phyloP scores from a whole-genome alignment of 176 grass and related monocot species.

The Elaeis guineensis region DNA sequence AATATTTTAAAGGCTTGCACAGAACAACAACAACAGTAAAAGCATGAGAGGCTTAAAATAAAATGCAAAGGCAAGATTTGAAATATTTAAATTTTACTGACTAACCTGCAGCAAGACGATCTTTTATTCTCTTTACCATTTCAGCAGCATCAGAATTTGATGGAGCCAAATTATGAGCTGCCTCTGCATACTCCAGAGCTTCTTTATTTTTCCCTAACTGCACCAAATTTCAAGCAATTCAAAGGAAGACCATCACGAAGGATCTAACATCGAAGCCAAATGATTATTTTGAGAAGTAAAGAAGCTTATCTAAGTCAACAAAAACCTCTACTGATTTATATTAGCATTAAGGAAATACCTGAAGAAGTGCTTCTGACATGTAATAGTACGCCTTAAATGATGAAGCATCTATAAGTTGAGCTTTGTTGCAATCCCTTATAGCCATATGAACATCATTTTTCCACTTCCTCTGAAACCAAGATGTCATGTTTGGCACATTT shows the following conservation, averaged over 20 bases:
- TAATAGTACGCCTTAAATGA: slow-evolving; percentile 64
- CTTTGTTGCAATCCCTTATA: slow-evolving; percentile 76
- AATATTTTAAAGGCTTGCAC: no score
- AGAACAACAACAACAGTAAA: no score
- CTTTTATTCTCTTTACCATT: slow-evolving; percentile 51
- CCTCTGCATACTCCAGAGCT: slow-evolving; percentile 58
- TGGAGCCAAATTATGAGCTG: slow-evolving; percentile 32
- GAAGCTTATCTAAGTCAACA: no score
- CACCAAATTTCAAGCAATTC: slow-evolving; percentile 13
- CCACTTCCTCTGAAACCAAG: slow-evolving; percentile 75
- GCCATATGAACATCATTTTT: slow-evolving; percentile 97
- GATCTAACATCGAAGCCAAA: no score
- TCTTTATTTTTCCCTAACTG: slow-evolving; percentile 86
- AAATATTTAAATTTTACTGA: no score
- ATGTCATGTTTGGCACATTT: slow-evolving; percentile 17
- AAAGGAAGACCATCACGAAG: no score
- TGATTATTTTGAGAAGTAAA: no score
- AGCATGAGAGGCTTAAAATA: no score
- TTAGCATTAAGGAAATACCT: slow-evolving; percentile 28
- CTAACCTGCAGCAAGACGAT: slow-evolving; percentile 55
- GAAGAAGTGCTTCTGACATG: slow-evolving; percentile 77
- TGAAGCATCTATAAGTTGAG: slow-evolving; percentile 47
- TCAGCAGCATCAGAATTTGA: slow-evolving; percentile 39
- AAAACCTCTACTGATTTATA: no score
- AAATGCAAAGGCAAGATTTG: no score